These are phyloP conservation scores for Cucurbita maxima DNA, from an alignment of 306 rosid species.

Conservation along the genomic window DNA sequence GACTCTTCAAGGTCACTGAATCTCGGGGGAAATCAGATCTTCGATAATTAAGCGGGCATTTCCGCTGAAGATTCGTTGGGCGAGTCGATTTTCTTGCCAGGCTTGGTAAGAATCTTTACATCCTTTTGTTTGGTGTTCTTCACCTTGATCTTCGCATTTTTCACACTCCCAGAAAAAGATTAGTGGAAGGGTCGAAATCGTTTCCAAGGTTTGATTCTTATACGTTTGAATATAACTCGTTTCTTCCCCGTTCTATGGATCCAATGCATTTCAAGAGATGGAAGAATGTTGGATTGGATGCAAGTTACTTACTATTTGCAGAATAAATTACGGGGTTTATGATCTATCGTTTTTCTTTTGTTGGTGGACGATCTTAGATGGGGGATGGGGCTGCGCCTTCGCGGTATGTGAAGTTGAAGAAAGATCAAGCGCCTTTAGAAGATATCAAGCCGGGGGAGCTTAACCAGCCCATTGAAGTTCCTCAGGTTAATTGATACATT, in stretches of 20 bases:
- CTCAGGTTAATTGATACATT: conserved; percentile 44
- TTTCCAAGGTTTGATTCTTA: background rate
- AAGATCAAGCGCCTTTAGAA: conserved; percentile 60
- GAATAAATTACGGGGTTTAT: conserved; percentile 2
- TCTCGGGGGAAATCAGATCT: background rate
- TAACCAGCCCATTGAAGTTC: conserved; percentile 85
- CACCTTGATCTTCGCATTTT: background rate
- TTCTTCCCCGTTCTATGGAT: background rate
- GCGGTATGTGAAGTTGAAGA: conserved; percentile 71
- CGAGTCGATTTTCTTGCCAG: background rate
- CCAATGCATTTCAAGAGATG: background rate
- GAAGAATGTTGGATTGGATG: background rate
- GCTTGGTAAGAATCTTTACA: background rate
- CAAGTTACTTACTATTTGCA: background rate
- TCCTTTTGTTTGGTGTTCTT: background rate
- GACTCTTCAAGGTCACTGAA: background rate
- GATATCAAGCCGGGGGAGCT: conserved; percentile 94
- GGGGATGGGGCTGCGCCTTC: conserved; percentile 55
- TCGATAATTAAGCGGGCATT: background rate
- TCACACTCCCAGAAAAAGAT: background rate
- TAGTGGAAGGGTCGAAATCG: background rate
- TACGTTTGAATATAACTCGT: background rate
- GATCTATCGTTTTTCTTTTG: background rate
- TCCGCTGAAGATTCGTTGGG: conserved; percentile 2
- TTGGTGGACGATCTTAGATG: conserved; percentile 29